Conservation (phyloP, 495 filamentous ascomycete species). For the Penicillium simplicissimum region DNA sequence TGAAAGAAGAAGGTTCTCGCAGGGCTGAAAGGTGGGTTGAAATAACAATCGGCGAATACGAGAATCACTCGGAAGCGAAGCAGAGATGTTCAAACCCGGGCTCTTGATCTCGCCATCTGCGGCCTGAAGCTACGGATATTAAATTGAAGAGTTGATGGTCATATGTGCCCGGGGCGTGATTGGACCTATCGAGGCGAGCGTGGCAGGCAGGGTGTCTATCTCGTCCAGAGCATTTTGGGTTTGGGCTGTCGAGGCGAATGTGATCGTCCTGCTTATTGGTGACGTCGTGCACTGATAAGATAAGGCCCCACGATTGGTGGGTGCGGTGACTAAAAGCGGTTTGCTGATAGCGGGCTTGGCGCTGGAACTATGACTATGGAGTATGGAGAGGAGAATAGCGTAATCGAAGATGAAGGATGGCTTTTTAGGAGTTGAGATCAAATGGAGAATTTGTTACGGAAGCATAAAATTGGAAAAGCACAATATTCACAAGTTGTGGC, state of each 20-base stretch:
- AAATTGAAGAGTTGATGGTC: not conserved
- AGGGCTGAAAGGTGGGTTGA: not conserved
- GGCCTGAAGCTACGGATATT: not conserved
- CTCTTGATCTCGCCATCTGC: slow-evolving; percentile 9
- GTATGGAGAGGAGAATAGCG: not conserved
- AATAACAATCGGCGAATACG: not conserved
- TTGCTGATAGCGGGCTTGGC: slow-evolving; percentile 29
- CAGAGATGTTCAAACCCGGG: not conserved
- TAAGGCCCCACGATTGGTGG: slow-evolving; percentile 26
- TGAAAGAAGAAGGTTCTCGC: not conserved
- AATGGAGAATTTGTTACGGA: not conserved
- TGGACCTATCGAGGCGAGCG: not conserved
- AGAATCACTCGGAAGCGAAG: slow-evolving; percentile 2
- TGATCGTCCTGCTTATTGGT: slow-evolving; percentile 18
- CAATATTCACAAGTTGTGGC: not conserved
- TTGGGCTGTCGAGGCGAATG: not conserved
- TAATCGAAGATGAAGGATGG: not conserved
- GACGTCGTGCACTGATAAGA: slow-evolving; percentile 30
- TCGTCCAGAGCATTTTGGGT: no score
- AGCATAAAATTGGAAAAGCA: not conserved
- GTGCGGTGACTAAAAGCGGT: slow-evolving; percentile 20
- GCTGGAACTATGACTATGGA: slow-evolving; percentile 1
- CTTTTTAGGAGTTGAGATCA: not conserved
- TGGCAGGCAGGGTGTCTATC: not conserved
- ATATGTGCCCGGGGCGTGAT: not conserved